Evolutionary conservation across 805 yeast genomes (phyloP), one percentile per base, ranked within the genome.

Genomic region (Nadsonia fulvescens): DNA sequence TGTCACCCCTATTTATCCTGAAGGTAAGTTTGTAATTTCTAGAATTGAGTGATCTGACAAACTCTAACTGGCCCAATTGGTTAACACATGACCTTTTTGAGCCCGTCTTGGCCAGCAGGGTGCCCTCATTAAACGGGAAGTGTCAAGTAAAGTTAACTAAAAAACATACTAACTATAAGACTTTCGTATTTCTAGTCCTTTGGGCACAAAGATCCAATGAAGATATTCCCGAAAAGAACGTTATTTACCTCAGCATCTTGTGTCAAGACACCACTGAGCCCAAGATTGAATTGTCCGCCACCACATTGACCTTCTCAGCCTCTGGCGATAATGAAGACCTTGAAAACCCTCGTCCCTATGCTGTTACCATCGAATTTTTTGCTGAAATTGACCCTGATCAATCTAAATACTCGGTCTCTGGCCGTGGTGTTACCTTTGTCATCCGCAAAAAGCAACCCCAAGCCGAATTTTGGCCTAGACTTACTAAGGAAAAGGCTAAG

Each of bases 141-240:
- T n/a, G n/a, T n/a, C n/a, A n/a, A n/a, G n/a, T n/a, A n/a, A n/a
- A n/a, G n/a, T n/a, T n/a, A n/a, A n/a, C n/a, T n/a, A n/a, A n/a
- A n/a, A n/a, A n/a, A n/a, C n/a, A n/a, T n/a, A n/a, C n/a, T n/a
- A n/a, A n/a, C n/a, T n/a, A n/a, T n/a, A n/a, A n/a, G n/a, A n/a
- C n/a, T n/a, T n/a, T n/a, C n/a, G n/a, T n/a, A n/a, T n/a, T n/a
- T n/a, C n/a, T n/a, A 32, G 40, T 39, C 21, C 59, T 70, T 47
- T 86, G 98, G 98, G 96, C 98, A 8, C 98, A 86, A 60, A 78
- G 98, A 54, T 81, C 94, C 29, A 70, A 61, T 44, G 73, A 61
- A n/a, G 51, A 61, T 4, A 91, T 72, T 19, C 63, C 66, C 7
- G 58, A 65, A 15, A 83, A 78, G 53, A 86, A 86, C 51, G 44